Percentiles rank a stretch among this genome's conserved stretches.
Evolutionary conservation across 2,329 filamentous ascomycete species (phyloP).

Genomic region (Colletotrichum salicis): DNA sequence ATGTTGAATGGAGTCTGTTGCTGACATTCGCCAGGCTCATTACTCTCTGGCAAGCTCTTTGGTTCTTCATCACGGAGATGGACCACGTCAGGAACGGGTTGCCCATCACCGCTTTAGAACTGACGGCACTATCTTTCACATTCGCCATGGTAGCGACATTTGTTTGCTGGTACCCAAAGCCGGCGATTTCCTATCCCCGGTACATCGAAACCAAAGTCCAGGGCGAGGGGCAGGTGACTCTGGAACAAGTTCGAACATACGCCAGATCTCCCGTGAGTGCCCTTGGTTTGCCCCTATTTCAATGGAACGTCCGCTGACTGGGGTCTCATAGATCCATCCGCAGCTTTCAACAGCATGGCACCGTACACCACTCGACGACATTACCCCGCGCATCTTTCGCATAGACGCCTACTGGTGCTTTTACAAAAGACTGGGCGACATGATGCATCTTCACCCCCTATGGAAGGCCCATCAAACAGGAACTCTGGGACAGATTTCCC

Average conservation of each 20-base stretch:
- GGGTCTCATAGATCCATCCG: slow-evolving; percentile 39
- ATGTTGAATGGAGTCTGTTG: too few species aligned
- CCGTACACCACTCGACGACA: slow-evolving; percentile 47
- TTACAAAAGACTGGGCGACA: slow-evolving; percentile 36
- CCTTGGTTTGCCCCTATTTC: neutral
- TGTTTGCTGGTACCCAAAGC: slow-evolving; percentile 39
- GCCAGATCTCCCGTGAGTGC: slow-evolving; percentile 21
- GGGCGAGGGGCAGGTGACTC: slow-evolving; percentile 13
- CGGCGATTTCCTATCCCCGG: slow-evolving; percentile 27
- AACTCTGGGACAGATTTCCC: slow-evolving; percentile 40
- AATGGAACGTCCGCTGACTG: neutral
- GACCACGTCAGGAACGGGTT: slow-evolving; percentile 34
- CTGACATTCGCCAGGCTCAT: slow-evolving; percentile 29
- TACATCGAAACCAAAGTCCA: slow-evolving; percentile 26
- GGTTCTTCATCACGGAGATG: slow-evolving; percentile 40
- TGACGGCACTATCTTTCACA: slow-evolving; percentile 41
- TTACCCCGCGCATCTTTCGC: slow-evolving; percentile 36
- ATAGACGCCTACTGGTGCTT: slow-evolving; percentile 40
- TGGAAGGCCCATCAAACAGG: slow-evolving; percentile 33
- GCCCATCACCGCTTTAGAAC: slow-evolving; percentile 42
- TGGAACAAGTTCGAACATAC: slow-evolving; percentile 23
- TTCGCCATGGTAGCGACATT: slow-evolving; percentile 39
- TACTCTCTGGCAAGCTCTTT: slow-evolving; percentile 40
- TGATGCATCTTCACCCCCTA: slow-evolving; percentile 34
- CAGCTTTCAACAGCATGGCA: slow-evolving; percentile 38